Evolutionary conservation across 371 early-diverging fungal genomes (phyloP).

Genomic region (Antonospora locustae): DNA sequence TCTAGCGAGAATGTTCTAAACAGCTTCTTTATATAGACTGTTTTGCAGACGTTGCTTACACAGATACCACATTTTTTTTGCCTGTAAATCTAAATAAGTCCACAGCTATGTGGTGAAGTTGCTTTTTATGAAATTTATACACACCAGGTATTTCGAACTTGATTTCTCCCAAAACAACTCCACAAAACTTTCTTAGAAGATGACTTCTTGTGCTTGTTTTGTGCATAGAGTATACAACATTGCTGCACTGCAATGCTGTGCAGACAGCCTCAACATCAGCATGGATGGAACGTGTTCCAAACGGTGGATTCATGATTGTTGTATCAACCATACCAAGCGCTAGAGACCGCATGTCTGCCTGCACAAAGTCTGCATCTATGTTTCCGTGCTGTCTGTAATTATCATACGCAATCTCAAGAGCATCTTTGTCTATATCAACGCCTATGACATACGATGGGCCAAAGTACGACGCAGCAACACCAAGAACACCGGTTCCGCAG

Average conservation of each 20-base stretch:
- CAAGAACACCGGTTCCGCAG: conserved; percentile 49
- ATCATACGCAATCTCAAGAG: conserved; percentile 20
- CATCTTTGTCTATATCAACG: conserved; percentile 32
- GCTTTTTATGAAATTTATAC: conserved; percentile 49
- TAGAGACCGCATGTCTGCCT: background rate
- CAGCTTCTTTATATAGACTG: too few species aligned
- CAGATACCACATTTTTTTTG: background rate
- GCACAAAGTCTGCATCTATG: conserved; percentile 7
- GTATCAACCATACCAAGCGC: conserved; percentile 20
- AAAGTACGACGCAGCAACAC: conserved; percentile 29
- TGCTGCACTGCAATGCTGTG: conserved; percentile 24
- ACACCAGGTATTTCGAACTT: conserved; percentile 43
- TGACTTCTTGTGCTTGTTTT: conserved; percentile 47
- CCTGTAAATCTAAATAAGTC: conserved; percentile 35
- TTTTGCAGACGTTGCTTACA: too few species aligned
- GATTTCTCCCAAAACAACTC: conserved; percentile 38
- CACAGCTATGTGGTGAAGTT: conserved; percentile 34
- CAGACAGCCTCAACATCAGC: conserved; percentile 43
- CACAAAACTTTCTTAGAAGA: conserved; percentile 36
- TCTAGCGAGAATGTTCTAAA: too few species aligned
- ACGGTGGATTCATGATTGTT: conserved; percentile 50
- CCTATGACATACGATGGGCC: conserved; percentile 24
- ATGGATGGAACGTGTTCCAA: conserved; percentile 49
- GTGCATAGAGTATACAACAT: conserved; percentile 49
- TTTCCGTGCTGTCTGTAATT: conserved; percentile 30